A percentile compares a stretch with the other conserved stretches of the same genome.
Conservation (phyloP, 177 flowering plant genomes). For the Vitis hybrid region DNA sequence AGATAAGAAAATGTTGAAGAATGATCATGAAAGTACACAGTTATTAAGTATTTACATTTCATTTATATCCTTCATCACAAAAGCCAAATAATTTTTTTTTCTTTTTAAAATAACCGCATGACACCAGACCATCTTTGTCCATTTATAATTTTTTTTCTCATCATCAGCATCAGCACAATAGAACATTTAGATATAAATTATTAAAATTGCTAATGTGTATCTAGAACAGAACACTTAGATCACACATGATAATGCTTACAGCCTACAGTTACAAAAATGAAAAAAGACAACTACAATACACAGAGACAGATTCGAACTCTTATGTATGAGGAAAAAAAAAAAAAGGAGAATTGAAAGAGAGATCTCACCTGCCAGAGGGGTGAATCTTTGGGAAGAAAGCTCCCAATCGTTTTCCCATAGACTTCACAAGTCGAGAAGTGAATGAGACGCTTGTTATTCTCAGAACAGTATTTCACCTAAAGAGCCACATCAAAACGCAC, state of each 20-base stretch:
- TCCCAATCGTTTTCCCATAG: constrained; percentile 92
- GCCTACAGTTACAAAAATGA: neutral
- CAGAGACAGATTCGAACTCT: neutral
- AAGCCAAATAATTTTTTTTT: too few species aligned
- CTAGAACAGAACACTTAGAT: neutral
- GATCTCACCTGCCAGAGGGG: constrained; percentile 75
- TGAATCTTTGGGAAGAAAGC: constrained; percentile 85
- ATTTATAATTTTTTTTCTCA: too few species aligned
- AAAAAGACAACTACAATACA: neutral
- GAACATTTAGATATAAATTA: too few species aligned
- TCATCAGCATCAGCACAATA: too few species aligned
- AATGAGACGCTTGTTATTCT: constrained; percentile 89
- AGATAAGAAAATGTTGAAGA: too few species aligned
- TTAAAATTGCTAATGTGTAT: neutral
- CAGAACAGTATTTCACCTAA: constrained; percentile 94
- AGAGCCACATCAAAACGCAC: constrained; percentile 17
- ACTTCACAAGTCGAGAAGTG: constrained; percentile 99
- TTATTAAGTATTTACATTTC: too few species aligned
- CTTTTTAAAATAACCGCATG: too few species aligned
- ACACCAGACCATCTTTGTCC: too few species aligned
- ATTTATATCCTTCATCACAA: too few species aligned
- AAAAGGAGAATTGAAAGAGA: constrained; percentile 5
- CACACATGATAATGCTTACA: constrained; percentile 2
- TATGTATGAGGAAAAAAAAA: too few species aligned
- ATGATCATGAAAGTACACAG: too few species aligned